These are phyloP conservation scores for Didymella glomerata DNA, from an alignment of 2,329 filamentous ascomycete species.

Conservation along the genomic window DNA sequence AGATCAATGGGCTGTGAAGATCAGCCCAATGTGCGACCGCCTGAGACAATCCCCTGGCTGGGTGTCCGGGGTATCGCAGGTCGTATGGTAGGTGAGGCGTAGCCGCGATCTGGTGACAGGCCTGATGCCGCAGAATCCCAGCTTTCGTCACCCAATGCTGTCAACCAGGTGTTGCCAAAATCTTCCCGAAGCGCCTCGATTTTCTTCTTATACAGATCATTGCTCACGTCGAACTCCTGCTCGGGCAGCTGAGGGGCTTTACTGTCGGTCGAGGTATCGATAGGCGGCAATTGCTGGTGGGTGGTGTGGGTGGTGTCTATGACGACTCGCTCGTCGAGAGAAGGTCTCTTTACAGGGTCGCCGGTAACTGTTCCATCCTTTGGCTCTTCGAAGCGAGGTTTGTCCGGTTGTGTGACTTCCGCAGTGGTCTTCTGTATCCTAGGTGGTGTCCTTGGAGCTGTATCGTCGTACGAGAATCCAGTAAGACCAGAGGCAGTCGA, in stretches of 20 bases:
- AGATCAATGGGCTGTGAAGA: conserved; percentile 25
- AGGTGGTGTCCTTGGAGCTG: conserved; percentile 31
- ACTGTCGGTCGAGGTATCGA: conserved; percentile 41
- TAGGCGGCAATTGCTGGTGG: conserved; percentile 42
- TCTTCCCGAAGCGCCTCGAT: conserved; percentile 86
- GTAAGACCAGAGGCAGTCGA: conserved; percentile 38
- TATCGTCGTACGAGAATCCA: conserved; percentile 40
- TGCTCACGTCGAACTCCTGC: conserved; percentile 70
- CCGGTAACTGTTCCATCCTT: conserved; percentile 32
- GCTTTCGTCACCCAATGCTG: conserved; percentile 80
- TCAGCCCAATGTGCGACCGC: conserved; percentile 51
- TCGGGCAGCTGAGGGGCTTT: conserved; percentile 25
- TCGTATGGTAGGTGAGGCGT: conserved; percentile 43
- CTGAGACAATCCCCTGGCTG: conserved; percentile 52
- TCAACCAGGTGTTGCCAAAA: conserved; percentile 87
- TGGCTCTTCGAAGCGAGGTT: conserved; percentile 42
- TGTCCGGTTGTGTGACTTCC: conserved; percentile 26
- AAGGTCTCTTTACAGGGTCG: conserved; percentile 43
- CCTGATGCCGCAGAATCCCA: conserved; percentile 55
- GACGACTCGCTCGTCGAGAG: conserved; percentile 31
- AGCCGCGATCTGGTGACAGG: conserved; percentile 45
- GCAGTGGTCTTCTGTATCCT: conserved; percentile 26
- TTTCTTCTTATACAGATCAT: conserved; percentile 85
- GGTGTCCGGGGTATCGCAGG: conserved; percentile 45
- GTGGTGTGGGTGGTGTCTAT: conserved; percentile 34